phyloP scores from a whole-genome alignment of 2,329 filamentous ascomycete genomes.

The Colletotrichum cordylinicola region DNA sequence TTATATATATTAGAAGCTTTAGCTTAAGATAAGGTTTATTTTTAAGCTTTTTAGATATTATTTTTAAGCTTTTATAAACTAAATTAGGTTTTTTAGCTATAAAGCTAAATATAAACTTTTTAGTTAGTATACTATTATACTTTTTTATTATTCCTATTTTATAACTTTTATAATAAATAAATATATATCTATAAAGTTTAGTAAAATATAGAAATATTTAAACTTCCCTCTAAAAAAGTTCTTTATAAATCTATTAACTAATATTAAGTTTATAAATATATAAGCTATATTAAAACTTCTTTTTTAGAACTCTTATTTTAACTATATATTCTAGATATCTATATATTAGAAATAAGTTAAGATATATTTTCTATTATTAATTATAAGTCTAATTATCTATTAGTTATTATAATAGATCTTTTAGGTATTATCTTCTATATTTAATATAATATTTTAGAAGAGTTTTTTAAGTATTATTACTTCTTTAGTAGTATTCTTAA shows the following conservation, averaged over 20 bases:
- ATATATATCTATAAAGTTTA: neutral
- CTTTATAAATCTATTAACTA: too few relatives aligned
- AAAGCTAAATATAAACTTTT: neutral
- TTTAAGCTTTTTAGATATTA: neutral
- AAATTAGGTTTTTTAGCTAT: neutral
- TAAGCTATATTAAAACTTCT: too few relatives aligned
- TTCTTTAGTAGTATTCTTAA: neutral
- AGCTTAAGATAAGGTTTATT: neutral
- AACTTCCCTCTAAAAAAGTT: too few relatives aligned
- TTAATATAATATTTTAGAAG: neutral
- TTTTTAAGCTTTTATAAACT: neutral
- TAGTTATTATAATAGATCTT: neutral
- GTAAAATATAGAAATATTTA: neutral
- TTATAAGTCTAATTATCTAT: too few relatives aligned
- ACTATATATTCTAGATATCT: too few relatives aligned
- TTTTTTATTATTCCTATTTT: neutral
- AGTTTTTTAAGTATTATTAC: neutral
- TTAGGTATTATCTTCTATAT: neutral
- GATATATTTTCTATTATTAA: too few relatives aligned
- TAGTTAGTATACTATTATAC: neutral
- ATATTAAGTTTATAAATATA: too few relatives aligned
- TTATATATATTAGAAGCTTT: neutral
- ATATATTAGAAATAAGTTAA: too few relatives aligned
- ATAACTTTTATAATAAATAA: neutral
- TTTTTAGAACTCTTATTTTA: too few relatives aligned